Conservation (phyloP, 2,329 filamentous ascomycete genomes). For the Diaporthe amygdali region DNA sequence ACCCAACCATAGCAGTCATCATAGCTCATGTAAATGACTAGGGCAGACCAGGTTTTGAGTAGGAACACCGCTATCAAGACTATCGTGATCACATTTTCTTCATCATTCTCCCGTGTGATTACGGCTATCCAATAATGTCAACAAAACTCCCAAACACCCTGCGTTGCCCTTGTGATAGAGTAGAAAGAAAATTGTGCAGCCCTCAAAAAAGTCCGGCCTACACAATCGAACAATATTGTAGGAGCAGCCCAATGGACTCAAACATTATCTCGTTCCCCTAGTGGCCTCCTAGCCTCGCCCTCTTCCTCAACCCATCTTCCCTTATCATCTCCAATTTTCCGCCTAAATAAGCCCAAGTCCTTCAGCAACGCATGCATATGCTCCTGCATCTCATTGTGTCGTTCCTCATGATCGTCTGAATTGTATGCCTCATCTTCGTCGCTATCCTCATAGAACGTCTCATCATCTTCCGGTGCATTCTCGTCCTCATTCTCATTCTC, state of each 20-base stretch:
- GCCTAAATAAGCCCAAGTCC: constrained; percentile 80
- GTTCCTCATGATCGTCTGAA: constrained; percentile 55
- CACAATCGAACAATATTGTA: not conserved
- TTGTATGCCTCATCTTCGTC: constrained; percentile 65
- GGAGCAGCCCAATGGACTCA: constrained; percentile 26
- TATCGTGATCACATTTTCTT: not conserved
- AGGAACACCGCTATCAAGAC: not conserved
- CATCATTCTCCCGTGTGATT: not conserved
- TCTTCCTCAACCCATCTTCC: constrained; percentile 72
- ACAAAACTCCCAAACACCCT: constrained; percentile 20
- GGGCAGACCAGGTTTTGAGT: no score
- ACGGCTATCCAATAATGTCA: not conserved
- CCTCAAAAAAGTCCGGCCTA: not conserved
- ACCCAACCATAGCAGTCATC: not conserved
- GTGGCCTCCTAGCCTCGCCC: constrained; percentile 55
- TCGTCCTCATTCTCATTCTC: constrained; percentile 25
- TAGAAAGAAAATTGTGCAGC: not conserved
- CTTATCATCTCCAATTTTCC: constrained; percentile 86
- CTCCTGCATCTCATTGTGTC: constrained; percentile 74
- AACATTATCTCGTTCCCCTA: constrained; percentile 49
- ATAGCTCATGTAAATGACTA: not conserved
- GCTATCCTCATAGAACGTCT: constrained; percentile 53
- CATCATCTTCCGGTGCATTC: constrained; percentile 28
- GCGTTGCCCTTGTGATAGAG: not conserved
- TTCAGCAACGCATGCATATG: constrained; percentile 83